phyloP scores from a whole-genome alignment of 495 filamentous ascomycete species.

The Lentithecium fluviatile region DNA sequence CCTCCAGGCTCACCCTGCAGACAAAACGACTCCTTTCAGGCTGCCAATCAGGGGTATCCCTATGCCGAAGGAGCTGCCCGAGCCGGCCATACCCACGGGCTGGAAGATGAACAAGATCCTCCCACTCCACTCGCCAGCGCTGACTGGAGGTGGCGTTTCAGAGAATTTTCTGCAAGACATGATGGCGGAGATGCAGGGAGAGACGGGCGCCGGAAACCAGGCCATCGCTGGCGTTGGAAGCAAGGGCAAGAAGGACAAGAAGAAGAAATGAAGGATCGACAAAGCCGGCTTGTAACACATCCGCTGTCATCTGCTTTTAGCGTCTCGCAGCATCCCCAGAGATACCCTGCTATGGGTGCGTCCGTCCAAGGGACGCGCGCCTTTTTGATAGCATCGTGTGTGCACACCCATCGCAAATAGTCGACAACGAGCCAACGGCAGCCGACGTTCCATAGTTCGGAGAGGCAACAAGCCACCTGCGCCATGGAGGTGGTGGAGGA shows the following conservation, averaged over 20 bases:
- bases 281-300: not conserved
- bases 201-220: slow-evolving; percentile 48
- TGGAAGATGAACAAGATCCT: slow-evolving; percentile 88
- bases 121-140: slow-evolving; percentile 80
- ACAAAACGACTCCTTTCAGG: slow-evolving; percentile 62
- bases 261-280: slow-evolving; percentile 44
- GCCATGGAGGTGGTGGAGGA: too few relatives aligned
- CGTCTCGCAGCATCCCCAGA: too few relatives aligned
- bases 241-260: slow-evolving; percentile 47
- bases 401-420: too few relatives aligned
- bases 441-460: too few relatives aligned
- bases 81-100: slow-evolving; percentile 77
- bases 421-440: too few relatives aligned
- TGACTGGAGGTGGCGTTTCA: slow-evolving; percentile 90
- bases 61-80: slow-evolving; percentile 60
- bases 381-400: too few relatives aligned
- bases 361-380: too few relatives aligned
- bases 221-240: slow-evolving; percentile 41
- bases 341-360: too few relatives aligned
- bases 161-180: slow-evolving; percentile 97
- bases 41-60: slow-evolving; percentile 68
- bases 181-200: slow-evolving; percentile 85
- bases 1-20: slow-evolving; percentile 73
- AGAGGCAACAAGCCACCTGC: too few relatives aligned
- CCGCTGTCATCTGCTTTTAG: not conserved